A percentile compares a stretch with the other conserved stretches of the same genome.
Conservation (phyloP, 768 basidiomycete species). For the Hortiboletus campestris region DNA sequence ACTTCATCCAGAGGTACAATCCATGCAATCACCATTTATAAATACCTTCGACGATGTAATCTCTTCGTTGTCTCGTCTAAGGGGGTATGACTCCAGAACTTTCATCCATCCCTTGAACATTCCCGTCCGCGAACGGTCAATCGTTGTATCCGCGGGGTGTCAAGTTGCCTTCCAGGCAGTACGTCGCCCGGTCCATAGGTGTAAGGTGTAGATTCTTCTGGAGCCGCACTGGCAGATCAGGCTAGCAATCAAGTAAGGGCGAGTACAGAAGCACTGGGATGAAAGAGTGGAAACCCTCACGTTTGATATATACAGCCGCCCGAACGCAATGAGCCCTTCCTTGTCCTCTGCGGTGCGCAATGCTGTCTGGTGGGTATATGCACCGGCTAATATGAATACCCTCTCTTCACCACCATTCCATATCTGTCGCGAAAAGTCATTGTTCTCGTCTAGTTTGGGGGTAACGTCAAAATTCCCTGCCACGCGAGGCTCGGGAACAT, state of each 20-base stretch:
- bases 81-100: not conserved
- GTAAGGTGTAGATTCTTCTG: conserved; percentile 20
- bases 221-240: conserved; percentile 34
- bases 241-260: conserved; percentile 11
- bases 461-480: not conserved
- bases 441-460: conserved; percentile 25
- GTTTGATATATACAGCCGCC: conserved; percentile 38
- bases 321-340: conserved; percentile 30
- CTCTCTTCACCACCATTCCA: conserved; percentile 35
- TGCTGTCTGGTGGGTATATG: conserved; percentile 42
- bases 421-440: conserved; percentile 44
- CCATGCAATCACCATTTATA: not conserved
- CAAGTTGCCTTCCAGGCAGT: conserved; percentile 25
- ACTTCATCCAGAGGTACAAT: not conserved
- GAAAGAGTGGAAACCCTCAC: conserved; percentile 24
- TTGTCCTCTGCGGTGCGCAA: conserved; percentile 34
- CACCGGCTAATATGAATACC: conserved; percentile 43
- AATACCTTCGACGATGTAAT: not conserved
- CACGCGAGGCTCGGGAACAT: conserved; percentile 44
- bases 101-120: not conserved
- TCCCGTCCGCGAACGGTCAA: conserved; percentile 23
- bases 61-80: not conserved
- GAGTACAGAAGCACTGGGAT: not conserved
- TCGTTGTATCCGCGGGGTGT: conserved; percentile 32
- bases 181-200: conserved; percentile 18